Evolutionary conservation across 192 early-diverging fungal species (phyloP).

Genomic region (Gamsiella multidivaricata): DNA sequence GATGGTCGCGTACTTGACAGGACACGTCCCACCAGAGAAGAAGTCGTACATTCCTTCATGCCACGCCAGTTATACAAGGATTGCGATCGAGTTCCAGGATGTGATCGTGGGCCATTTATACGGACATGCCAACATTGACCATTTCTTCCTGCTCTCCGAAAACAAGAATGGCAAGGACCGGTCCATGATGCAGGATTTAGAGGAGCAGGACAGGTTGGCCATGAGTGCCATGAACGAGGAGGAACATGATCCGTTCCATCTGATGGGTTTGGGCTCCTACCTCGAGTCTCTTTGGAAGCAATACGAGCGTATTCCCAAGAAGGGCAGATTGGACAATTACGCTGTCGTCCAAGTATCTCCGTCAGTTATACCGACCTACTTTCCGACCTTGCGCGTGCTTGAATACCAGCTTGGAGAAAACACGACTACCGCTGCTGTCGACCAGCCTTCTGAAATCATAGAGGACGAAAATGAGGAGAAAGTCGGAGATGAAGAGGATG

Average conservation of each 20-base stretch:
- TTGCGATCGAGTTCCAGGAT: constrained; percentile 56
- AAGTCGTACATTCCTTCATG: constrained; percentile 64
- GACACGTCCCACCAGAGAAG: constrained; percentile 63
- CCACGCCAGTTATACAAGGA: constrained; percentile 58
- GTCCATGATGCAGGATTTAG: constrained; percentile 35
- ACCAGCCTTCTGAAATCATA: background rate
- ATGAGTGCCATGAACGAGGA: constrained; percentile 20
- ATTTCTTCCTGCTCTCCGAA: constrained; percentile 62
- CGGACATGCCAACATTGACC: constrained; percentile 69
- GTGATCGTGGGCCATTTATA: constrained; percentile 63
- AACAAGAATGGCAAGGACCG: constrained; percentile 12
- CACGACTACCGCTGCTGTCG: background rate
- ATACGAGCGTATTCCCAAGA: constrained; percentile 31
- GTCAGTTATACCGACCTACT: constrained; percentile 66
- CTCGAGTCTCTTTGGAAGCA: constrained; percentile 39
- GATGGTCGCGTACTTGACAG: constrained; percentile 58
- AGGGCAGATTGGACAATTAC: constrained; percentile 11
- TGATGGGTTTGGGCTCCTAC: constrained; percentile 17
- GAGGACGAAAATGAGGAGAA: background rate
- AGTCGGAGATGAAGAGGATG: background rate
- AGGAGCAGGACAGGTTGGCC: constrained; percentile 36
- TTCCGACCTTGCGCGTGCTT: constrained; percentile 64
- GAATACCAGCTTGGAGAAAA: constrained; percentile 50
- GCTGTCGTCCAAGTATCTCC: constrained; percentile 61
- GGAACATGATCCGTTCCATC: constrained; percentile 1